phyloP scores from a whole-genome alignment of 768 basidiomycete genomes.

The Rhizopogon roseolus region DNA sequence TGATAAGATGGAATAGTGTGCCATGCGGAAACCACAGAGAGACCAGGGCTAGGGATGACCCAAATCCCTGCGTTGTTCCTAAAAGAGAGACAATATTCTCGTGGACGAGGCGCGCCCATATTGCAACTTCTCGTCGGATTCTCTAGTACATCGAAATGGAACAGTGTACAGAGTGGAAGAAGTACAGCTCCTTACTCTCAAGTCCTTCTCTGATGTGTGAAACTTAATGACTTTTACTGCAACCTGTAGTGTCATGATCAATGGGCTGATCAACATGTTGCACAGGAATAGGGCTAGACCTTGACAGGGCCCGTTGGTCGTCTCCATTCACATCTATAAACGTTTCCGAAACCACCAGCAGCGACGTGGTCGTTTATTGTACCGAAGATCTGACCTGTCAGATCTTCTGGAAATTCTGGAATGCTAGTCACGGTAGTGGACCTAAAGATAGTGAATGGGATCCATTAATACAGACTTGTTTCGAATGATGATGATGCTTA shows the following conservation, averaged over 20 bases:
- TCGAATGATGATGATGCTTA: background rate
- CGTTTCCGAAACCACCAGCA: background rate
- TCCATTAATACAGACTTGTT: background rate
- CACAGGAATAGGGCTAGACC: background rate
- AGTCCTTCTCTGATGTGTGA: background rate
- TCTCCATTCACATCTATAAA: background rate
- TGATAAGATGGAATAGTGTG: background rate
- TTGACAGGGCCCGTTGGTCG: background rate
- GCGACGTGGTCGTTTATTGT: background rate
- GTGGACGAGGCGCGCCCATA: slow-evolving; percentile 15
- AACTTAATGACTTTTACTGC: background rate
- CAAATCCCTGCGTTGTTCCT: slow-evolving; percentile 9
- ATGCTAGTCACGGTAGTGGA: background rate
- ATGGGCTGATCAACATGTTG: background rate
- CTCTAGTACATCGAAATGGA: slow-evolving; percentile 1
- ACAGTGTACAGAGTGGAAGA: background rate
- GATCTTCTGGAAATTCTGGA: background rate
- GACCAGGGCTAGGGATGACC: background rate
- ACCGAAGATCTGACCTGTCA: background rate
- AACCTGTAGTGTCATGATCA: background rate
- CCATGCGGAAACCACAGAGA: background rate
- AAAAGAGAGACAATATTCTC: slow-evolving; percentile 14
- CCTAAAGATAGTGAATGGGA: background rate
- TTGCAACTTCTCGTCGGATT: slow-evolving; percentile 11
- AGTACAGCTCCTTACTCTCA: background rate